phyloP scores from a whole-genome alignment of 2,329 filamentous ascomycete species.

The Sporothrix globosa region DNA sequence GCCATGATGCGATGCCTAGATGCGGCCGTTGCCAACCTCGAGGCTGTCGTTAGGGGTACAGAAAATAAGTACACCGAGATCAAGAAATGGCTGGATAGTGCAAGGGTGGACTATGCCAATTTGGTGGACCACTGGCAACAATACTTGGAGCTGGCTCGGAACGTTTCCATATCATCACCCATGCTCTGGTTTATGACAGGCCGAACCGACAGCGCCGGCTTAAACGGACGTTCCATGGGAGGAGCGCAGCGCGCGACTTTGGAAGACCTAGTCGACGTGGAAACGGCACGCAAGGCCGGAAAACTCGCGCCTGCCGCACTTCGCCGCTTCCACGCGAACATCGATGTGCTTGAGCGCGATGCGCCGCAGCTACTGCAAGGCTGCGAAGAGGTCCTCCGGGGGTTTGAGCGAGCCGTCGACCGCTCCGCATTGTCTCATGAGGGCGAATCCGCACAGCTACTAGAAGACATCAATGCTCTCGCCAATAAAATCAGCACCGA shows the following conservation, averaged over 20 bases:
- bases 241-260: conserved; percentile 59
- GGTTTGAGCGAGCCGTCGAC: conserved; percentile 62
- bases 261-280: conserved; percentile 74
- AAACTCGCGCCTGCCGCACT: conserved; percentile 63
- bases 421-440: conserved; percentile 61
- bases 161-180: conserved; percentile 64
- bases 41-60: conserved; percentile 71
- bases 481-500: conserved; percentile 86
- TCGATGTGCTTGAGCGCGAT: conserved; percentile 63
- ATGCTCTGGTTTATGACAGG: conserved; percentile 70
- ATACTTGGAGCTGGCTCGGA: conserved; percentile 66
- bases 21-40: conserved; percentile 83
- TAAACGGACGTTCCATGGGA: conserved; percentile 46
- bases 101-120: conserved; percentile 68
- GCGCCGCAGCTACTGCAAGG: conserved; percentile 63
- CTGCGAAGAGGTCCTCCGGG: conserved; percentile 63
- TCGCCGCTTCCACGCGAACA: conserved; percentile 62
- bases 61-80: conserved; percentile 73
- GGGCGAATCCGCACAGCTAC: conserved; percentile 67
- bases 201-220: conserved; percentile 44
- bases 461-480: conserved; percentile 84
- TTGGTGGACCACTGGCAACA: conserved; percentile 69
- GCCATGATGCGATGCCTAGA: conserved; percentile 79
- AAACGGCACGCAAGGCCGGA: conserved; percentile 72
- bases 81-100: conserved; percentile 69